Conservation (phyloP, 768 basidiomycete genomes). For the Inosperma sp. region DNA sequence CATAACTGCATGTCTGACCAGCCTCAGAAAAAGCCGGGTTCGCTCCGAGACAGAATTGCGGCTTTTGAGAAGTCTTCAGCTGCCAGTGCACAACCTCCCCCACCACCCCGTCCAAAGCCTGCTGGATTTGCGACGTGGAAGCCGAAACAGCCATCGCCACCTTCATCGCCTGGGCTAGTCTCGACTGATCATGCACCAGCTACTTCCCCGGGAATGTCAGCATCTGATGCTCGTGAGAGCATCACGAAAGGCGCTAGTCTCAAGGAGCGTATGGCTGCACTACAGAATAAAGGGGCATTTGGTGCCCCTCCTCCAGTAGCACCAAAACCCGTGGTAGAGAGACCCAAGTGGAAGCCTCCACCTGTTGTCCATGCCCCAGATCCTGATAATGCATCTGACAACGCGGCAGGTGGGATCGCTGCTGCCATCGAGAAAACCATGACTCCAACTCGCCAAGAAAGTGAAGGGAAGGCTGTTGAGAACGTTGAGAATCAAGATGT, state of each 20-base stretch:
- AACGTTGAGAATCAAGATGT: slow-evolving; percentile 11
- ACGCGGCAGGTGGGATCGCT: slow-evolving; percentile 14
- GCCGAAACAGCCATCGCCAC: slow-evolving; percentile 54
- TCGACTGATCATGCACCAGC: slow-evolving; percentile 19
- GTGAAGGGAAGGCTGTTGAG: slow-evolving; percentile 13
- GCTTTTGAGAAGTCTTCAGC: slow-evolving; percentile 75
- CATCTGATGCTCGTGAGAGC: slow-evolving; percentile 83
- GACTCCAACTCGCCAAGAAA: slow-evolving; percentile 28
- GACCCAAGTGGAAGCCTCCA: slow-evolving; percentile 86
- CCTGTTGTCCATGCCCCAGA: slow-evolving; percentile 46
- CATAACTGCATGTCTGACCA: slow-evolving; percentile 52
- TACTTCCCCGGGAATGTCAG: slow-evolving; percentile 53
- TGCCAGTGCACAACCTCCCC: slow-evolving; percentile 37
- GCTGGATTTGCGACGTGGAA: slow-evolving; percentile 63
- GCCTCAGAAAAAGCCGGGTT: slow-evolving; percentile 61
- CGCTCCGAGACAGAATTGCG: slow-evolving; percentile 83
- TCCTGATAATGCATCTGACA: slow-evolving; percentile 34
- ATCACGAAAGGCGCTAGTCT: slow-evolving; percentile 77
- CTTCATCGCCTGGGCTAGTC: slow-evolving; percentile 35
- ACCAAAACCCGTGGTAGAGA: slow-evolving; percentile 58
- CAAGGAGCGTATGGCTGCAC: slow-evolving; percentile 92
- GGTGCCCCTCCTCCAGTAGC: slow-evolving; percentile 52
- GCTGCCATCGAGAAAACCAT: slow-evolving; percentile 27
- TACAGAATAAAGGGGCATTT: slow-evolving; percentile 81
- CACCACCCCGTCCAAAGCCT: slow-evolving; percentile 63